Evolutionary conservation across 2,329 filamentous ascomycete genomes (phyloP).

Genomic region (Ophiostoma sp.): DNA sequence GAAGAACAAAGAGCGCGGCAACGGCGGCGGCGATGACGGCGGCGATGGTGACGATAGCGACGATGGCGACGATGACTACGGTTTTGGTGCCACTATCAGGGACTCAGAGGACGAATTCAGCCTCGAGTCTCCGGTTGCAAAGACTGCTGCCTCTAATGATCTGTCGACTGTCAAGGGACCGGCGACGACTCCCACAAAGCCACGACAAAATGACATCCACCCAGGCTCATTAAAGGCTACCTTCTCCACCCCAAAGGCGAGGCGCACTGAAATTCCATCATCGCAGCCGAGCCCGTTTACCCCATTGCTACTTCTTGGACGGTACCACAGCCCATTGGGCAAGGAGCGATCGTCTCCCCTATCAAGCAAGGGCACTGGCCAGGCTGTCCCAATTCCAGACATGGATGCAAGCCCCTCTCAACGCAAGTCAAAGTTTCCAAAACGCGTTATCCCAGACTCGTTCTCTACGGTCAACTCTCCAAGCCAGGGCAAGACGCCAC

Average conservation of each 20-base stretch:
- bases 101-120: slow-evolving; percentile 29
- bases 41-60: slow-evolving; percentile 25
- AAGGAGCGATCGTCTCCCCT: slow-evolving; percentile 17
- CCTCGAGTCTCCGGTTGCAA: not conserved
- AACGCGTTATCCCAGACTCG: not conserved
- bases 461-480: not conserved
- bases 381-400: not conserved
- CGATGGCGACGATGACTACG: slow-evolving; percentile 24
- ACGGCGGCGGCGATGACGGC: slow-evolving; percentile 22
- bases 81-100: not conserved
- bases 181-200: not conserved
- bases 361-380: not conserved
- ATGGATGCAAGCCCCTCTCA: not conserved
- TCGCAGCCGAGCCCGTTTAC: slow-evolving; percentile 43
- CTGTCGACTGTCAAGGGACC: not conserved
- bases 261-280: slow-evolving; percentile 41
- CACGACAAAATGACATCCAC: not conserved
- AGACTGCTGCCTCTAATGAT: not conserved
- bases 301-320: slow-evolving; percentile 39
- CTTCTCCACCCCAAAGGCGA: slow-evolving; percentile 9
- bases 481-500: not conserved
- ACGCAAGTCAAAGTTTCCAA: not conserved
- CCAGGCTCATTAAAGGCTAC: not conserved
- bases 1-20: slow-evolving; percentile 11
- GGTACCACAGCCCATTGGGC: slow-evolving; percentile 34